phyloP scores from a whole-genome alignment of 164 flowering plant species.

The Paratinospora sagittata region DNA sequence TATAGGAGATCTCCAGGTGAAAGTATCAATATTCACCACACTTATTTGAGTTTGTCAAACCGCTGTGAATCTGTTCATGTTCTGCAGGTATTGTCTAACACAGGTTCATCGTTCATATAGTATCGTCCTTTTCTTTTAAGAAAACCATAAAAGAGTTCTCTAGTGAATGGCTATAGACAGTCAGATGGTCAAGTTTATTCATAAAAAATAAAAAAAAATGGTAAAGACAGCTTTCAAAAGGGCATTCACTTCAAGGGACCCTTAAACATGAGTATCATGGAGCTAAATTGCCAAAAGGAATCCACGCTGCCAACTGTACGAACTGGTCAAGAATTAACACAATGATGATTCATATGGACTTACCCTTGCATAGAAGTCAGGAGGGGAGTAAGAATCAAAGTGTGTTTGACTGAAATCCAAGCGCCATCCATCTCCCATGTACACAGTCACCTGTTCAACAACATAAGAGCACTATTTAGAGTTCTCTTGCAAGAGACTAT shows the following conservation, averaged over 20 bases:
- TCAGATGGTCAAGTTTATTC: not conserved
- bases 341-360: not conserved
- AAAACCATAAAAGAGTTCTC: not conserved
- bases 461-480: not conserved
- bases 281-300: not conserved
- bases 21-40: not conserved
- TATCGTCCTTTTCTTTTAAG: not conserved
- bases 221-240: not conserved
- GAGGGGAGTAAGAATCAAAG: constrained; percentile 7
- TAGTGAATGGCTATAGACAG: not conserved
- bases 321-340: too few species aligned
- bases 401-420: constrained; percentile 9
- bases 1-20: not conserved
- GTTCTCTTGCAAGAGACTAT: not conserved
- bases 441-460: constrained; percentile 18
- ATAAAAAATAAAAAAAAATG: not conserved
- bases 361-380: constrained; percentile 14
- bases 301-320: not conserved
- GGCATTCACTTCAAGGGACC: not conserved
- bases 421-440: constrained; percentile 14
- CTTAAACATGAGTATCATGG: not conserved
- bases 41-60: not conserved
- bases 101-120: not conserved
- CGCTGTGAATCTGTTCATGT: not conserved
- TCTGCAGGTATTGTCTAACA: not conserved